These are phyloP conservation scores for Candida wancherniae DNA, from an alignment of 805 yeast species.

Conservation along the genomic window DNA sequence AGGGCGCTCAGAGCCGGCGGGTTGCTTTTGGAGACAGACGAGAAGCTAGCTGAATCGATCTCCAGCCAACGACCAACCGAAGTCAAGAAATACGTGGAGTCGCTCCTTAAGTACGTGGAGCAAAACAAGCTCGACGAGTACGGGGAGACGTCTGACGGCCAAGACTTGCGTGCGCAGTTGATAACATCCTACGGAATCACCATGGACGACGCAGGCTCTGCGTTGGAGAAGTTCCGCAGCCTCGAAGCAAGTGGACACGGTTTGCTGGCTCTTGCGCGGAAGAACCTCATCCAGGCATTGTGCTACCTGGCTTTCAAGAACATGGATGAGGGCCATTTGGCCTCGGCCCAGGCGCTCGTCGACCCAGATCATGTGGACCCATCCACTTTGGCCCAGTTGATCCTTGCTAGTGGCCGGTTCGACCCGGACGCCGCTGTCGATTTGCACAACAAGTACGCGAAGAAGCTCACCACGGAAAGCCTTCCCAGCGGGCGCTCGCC, in stretches of 20 bases:
- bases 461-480: conserved; percentile 29
- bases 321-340: conserved; percentile 21
- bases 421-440: conserved; percentile 37
- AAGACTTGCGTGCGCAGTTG: conserved; percentile 25
- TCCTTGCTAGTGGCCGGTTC: conserved; percentile 38
- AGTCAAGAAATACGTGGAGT: conserved; percentile 3
- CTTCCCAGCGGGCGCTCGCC: conserved; percentile 32
- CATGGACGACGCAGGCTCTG: conserved; percentile 23
- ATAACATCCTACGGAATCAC: conserved; percentile 32
- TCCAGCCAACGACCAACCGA: not conserved
- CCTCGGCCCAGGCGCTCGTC: conserved; percentile 35
- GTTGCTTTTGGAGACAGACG: too few species aligned
- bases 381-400: conserved; percentile 34
- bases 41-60: too few species aligned
- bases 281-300: conserved; percentile 36
- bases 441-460: conserved; percentile 44
- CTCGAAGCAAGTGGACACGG: too few species aligned
- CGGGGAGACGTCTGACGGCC: too few species aligned
- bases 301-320: conserved; percentile 37
- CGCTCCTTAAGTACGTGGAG: conserved; percentile 20
- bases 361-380: conserved; percentile 26
- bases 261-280: conserved; percentile 37
- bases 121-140: conserved; percentile 20
- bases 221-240: conserved; percentile 35
- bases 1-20: too few species aligned